Evolutionary conservation across 176 grass and related monocot species (phyloP).

Genomic region (Carex kokanica): DNA sequence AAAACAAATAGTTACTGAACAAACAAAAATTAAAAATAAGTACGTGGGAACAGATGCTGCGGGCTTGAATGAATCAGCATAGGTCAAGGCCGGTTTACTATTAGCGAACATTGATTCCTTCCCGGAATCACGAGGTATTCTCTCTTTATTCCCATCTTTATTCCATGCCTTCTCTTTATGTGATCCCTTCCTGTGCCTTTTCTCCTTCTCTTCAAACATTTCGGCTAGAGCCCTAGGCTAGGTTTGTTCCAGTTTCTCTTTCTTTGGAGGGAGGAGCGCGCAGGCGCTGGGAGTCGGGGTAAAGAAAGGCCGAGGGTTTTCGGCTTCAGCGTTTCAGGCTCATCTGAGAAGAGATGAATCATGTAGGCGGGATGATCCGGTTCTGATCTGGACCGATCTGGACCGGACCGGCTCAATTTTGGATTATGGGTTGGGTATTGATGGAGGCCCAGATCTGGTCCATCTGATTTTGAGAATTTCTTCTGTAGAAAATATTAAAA

Average conservation of each 20-base stretch:
- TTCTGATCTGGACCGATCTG: neutral
- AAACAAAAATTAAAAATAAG: neutral
- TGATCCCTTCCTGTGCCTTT: conserved; percentile 26
- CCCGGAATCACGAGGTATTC: neutral
- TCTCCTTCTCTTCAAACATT: conserved; percentile 19
- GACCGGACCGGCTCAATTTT: neutral
- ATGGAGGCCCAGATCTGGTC: neutral
- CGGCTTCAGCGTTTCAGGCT: conserved; percentile 7
- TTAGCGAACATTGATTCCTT: conserved; percentile 2
- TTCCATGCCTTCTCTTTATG: conserved; percentile 26
- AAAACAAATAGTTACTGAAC: neutral
- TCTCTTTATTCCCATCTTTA: conserved; percentile 30
- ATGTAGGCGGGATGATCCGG: neutral
- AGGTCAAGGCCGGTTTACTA: neutral
- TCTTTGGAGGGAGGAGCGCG: neutral
- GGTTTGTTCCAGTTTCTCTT: neutral
- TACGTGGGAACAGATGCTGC: conserved; percentile 46
- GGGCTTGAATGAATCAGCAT: conserved; percentile 24
- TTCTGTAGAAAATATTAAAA: no score
- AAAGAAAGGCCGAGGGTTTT: neutral
- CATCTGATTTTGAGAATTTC: neutral
- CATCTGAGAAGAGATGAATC: neutral
- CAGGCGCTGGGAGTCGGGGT: neutral
- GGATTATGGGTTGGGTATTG: neutral
- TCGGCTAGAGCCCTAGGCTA: neutral